Base-by-base conservation (phyloP, 768 basidiomycete species). In the Holtermanniella nyarrowii region DNA sequence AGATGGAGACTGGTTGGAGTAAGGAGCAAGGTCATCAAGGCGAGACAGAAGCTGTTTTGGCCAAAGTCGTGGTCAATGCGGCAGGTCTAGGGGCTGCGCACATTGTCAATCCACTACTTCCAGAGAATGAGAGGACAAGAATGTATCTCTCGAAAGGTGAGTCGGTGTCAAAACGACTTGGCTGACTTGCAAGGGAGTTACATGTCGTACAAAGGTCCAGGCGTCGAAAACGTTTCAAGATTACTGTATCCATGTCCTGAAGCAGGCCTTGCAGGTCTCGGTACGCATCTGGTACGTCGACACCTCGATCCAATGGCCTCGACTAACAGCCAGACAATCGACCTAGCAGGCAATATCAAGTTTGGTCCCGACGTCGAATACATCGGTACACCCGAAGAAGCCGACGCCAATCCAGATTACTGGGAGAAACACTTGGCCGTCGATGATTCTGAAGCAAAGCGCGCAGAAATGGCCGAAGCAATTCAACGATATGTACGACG, bases 301-400 rank as follows among this genome's bases (percentile, higher is more conserved):
- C 14, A 20, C 13, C 44, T n/a, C n/a, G n/a, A n/a, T n/a, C n/a
- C n/a, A n/a, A n/a, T n/a, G n/a, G n/a, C n/a, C n/a, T n/a, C n/a
- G n/a, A n/a, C n/a, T n/a, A 20, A 41, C 5, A 48, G 13, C 2
- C 37, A 69, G 61, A 73, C 70, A 3, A 49, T 96, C 41, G 88
- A 90, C 69, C 65, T 97, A 55, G 78, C 83, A 44, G 85, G 86
- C 0, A 84, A 85, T 55, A 78, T 96, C 48, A 80, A 81, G 25
- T 97, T 97, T 70, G 93, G 93, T 0, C 93, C 93, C 3, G 88
- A 96, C 64, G 77, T 95, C 14, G 84, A 95, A 66, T 88, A 86
- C 83, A 2, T 79, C 80, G 49, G 83, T 80, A 16, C 78, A 78
- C 37, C 51, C 63, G 27, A 61, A 84, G 39, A 52, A 20, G 42